phyloP scores from a whole-genome alignment of 2,329 filamentous ascomycete species.

The Polychaeton citri region DNA sequence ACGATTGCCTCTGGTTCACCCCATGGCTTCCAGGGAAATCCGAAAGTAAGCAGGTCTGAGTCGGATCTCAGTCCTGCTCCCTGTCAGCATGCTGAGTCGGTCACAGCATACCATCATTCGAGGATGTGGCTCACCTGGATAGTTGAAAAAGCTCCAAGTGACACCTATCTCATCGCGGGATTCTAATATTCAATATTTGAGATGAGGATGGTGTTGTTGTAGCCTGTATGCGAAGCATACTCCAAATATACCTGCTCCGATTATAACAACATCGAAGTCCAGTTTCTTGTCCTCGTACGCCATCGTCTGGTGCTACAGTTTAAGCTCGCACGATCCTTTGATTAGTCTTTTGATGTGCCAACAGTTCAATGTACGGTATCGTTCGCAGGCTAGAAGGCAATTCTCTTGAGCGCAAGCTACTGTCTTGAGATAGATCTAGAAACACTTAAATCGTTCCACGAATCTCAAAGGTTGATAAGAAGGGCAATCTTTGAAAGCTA shows the following conservation, averaged over 20 bases:
- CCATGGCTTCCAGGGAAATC: slow-evolving; percentile 56
- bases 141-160: slow-evolving; percentile 62
- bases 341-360: no score
- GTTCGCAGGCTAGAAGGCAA: no score
- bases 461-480: no score
- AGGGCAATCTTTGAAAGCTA: no score
- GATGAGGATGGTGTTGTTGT: slow-evolving; percentile 28
- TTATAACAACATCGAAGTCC: slow-evolving; percentile 41
- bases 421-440: no score
- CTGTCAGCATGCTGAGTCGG: background rate
- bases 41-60: slow-evolving; percentile 30
- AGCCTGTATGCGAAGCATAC: slow-evolving; percentile 55
- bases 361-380: no score
- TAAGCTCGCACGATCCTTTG: no score
- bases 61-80: slow-evolving; percentile 41
- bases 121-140: slow-evolving; percentile 24
- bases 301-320: no score
- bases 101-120: no score
- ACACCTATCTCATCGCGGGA: slow-evolving; percentile 50
- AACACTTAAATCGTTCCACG: no score
- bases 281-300: no score
- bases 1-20: slow-evolving; percentile 28
- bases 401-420: no score
- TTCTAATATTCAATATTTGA: slow-evolving; percentile 53
- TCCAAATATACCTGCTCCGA: slow-evolving; percentile 59